Base-by-base conservation (phyloP, 1,139 yeast species). In the Taphrina wiesneri region DNA sequence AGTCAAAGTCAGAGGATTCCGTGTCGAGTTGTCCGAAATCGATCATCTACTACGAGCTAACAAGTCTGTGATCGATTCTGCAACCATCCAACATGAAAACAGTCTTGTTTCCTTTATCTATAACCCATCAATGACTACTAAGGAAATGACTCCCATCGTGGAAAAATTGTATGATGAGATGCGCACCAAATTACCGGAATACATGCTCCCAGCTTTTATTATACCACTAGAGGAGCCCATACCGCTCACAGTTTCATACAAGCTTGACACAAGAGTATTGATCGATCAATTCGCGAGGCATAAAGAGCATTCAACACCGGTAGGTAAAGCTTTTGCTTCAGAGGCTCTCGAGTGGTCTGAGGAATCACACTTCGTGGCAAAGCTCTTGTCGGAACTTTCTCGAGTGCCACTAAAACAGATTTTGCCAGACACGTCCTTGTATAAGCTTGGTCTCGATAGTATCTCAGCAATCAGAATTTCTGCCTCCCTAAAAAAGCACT, bases 11-110 rank as follows among this genome's bases (percentile, higher is more conserved):
- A 68, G 72, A 15, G 74, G 74, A 15, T 72, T 70, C 34, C 65
- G 74, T 6, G 67, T 72, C 21, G 73, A 72, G 57, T 69, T 71
- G 0, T 72, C 68, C 4, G 74, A 72, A 49, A 69, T 72, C 13
- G 71, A 67, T 15, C 46, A 43, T 6, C 49, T 21, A 5, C n/a
- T 64, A 9, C 26, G 32, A 26, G 17, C 26, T 21, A 49, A 30
- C 25, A 19, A 51, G 13, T 56, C 51, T 3, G 67, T 70, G 15
- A 13, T 25, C 7, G 71, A 69, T 17, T 65, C 61, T 21, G 49
- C 61, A 15, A 65, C 65, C 13, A 54, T 68, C 26, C 61, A 57
- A 19, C 49, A 46, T n/a, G 68, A 47, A 17, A 15, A 43, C 4
- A 30, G 46, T 11, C 34, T 60, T 15, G 51, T 51, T 3, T 49